Evolutionary conservation across 169 alveolate genomes (phyloP).

Genomic region (Cardiosporidium cionae): DNA sequence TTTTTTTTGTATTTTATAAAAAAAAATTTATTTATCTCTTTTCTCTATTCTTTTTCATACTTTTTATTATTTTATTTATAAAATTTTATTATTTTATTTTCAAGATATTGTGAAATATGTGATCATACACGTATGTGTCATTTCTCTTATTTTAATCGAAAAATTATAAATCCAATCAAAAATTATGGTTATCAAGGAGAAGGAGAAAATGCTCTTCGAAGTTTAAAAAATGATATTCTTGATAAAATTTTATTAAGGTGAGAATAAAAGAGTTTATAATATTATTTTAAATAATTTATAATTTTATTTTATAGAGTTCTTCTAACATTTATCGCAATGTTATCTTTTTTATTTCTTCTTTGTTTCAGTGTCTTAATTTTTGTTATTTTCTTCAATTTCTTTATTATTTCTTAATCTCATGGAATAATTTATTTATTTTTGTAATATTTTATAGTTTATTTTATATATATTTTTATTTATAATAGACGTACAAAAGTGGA

Average conservation of each 20-base stretch:
- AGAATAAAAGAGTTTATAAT: too few species aligned
- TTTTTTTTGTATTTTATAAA: background rate
- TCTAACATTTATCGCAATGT: background rate
- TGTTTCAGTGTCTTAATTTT: background rate
- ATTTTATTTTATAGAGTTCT: too few species aligned
- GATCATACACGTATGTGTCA: slow-evolving; percentile 67
- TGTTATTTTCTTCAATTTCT: background rate
- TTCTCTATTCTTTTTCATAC: too few species aligned
- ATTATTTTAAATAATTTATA: too few species aligned
- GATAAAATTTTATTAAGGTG: background rate
- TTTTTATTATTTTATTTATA: background rate
- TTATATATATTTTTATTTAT: background rate
- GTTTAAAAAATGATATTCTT: slow-evolving; percentile 41
- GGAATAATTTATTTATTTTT: background rate
- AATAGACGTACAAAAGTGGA: slow-evolving; percentile 75
- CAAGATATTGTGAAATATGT: slow-evolving; percentile 63
- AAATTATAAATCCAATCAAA: slow-evolving; percentile 68
- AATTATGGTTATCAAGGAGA: slow-evolving; percentile 63
- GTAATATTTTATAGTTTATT: background rate
- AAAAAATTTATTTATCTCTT: background rate
- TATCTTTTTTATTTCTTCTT: background rate
- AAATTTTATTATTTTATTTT: background rate
- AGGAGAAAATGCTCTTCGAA: slow-evolving; percentile 54
- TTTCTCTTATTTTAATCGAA: slow-evolving; percentile 66
- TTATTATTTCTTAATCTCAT: background rate